These are phyloP conservation scores for Penicillium capsulatum DNA, from an alignment of 2,329 filamentous ascomycete species.

Conservation along the genomic window DNA sequence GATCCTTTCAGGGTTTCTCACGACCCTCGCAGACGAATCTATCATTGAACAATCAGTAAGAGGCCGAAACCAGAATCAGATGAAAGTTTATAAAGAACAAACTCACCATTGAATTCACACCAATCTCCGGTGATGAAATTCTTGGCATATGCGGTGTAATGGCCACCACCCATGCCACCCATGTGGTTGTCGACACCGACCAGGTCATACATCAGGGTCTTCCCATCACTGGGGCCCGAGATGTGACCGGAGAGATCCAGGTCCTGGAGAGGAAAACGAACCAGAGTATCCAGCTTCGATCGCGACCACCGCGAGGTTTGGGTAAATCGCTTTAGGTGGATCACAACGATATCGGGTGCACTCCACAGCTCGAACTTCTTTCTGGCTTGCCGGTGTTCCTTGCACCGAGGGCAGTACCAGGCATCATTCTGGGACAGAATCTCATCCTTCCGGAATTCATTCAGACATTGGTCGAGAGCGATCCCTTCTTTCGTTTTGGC, in stretches of 20 bases:
- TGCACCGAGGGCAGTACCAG: constrained; percentile 96
- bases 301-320: constrained; percentile 62
- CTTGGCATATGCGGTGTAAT: constrained; percentile 92
- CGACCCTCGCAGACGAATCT: constrained; percentile 71
- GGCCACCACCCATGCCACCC: constrained; percentile 86
- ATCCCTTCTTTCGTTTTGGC: constrained; percentile 70
- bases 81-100: no score
- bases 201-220: constrained; percentile 82
- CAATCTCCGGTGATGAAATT: constrained; percentile 86
- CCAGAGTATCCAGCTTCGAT: constrained; percentile 85
- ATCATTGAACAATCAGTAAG: constrained; percentile 40
- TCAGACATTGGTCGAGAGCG: constrained; percentile 81
- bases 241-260: constrained; percentile 79
- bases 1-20: constrained; percentile 57
- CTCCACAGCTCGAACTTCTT: constrained; percentile 99
- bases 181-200: constrained; percentile 96
- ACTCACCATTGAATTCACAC: constrained; percentile 92
- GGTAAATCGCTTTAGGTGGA: constrained; percentile 93
- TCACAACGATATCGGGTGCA: constrained; percentile 86
- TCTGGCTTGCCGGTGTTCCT: constrained; percentile 83
- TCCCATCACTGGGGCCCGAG: constrained; percentile 72
- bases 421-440: constrained; percentile 91
- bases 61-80: no score
- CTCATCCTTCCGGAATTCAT: constrained; percentile 92
- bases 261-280: constrained; percentile 86